These are phyloP conservation scores for Starmerella sirachaensis DNA, from an alignment of 805 yeast genomes.

Conservation along the genomic window DNA sequence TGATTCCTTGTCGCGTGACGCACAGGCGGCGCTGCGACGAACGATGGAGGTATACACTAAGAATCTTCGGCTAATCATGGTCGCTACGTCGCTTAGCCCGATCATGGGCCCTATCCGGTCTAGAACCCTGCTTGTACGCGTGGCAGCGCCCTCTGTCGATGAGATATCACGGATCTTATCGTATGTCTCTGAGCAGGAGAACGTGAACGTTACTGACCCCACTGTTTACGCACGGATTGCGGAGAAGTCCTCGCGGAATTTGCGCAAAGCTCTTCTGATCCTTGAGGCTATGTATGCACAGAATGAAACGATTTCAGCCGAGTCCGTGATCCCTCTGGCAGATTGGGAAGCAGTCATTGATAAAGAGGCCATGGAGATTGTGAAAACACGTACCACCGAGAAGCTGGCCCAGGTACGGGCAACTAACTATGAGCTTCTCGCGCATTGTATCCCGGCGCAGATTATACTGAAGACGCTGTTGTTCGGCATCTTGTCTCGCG, in stretches of 20 bases:
- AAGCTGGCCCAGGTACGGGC: conserved; percentile 42
- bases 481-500: conserved; percentile 27
- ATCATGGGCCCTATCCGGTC: conserved; percentile 91
- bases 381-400: conserved; percentile 48
- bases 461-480: conserved; percentile 55
- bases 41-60: conserved; percentile 58
- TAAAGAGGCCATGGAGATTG: conserved; percentile 49
- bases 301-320: conserved; percentile 22
- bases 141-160: conserved; percentile 60
- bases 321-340: conserved; percentile 49
- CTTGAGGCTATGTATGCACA: conserved; percentile 58
- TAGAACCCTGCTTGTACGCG: conserved; percentile 76
- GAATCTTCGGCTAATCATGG: conserved; percentile 69
- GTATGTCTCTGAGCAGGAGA: conserved; percentile 48
- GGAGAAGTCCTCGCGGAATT: conserved; percentile 48
- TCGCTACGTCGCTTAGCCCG: conserved; percentile 81
- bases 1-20: conserved; percentile 88
- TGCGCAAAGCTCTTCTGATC: conserved; percentile 65
- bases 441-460: conserved; percentile 89
- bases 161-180: conserved; percentile 50
- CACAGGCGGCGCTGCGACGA: conserved; percentile 83
- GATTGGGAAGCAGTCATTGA: conserved; percentile 85
- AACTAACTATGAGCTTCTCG: conserved; percentile 65
- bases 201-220: conserved; percentile 29
- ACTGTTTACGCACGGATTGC: conserved; percentile 43